Percentiles rank a stretch among this genome's conserved stretches.
These are phyloP conservation scores for Thielaviopsis ethacetica DNA, from an alignment of 2,329 filamentous ascomycete genomes.

Conservation along the genomic window DNA sequence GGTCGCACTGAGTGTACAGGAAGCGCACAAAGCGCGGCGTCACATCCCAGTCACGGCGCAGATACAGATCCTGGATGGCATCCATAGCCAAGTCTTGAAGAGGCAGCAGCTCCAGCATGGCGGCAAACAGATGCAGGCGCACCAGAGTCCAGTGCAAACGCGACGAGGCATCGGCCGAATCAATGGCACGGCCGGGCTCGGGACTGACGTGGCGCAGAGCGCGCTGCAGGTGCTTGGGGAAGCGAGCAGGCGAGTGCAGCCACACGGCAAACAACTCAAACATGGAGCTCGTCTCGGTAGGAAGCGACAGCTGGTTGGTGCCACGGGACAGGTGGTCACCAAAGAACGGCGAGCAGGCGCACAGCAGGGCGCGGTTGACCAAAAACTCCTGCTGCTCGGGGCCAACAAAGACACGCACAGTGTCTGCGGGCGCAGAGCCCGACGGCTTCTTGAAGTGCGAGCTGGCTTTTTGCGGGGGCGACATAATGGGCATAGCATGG, in stretches of 20 bases:
- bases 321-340: slow-evolving; percentile 26
- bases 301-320: slow-evolving; percentile 24
- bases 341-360: slow-evolving; percentile 32
- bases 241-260: slow-evolving; percentile 21
- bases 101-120: slow-evolving; percentile 29
- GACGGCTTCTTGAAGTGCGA: not conserved
- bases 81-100: slow-evolving; percentile 43
- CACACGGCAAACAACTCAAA: slow-evolving; percentile 37
- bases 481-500: not conserved
- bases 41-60: slow-evolving; percentile 42
- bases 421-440: slow-evolving; percentile 10
- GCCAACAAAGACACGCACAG: slow-evolving; percentile 26
- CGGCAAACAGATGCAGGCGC: slow-evolving; percentile 40
- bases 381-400: slow-evolving; percentile 25
- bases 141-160: slow-evolving; percentile 40
- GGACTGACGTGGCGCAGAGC: slow-evolving; percentile 18
- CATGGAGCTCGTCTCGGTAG: slow-evolving; percentile 32
- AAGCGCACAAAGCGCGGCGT: slow-evolving; percentile 32
- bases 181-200: slow-evolving; percentile 13
- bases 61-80: slow-evolving; percentile 40
- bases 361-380: slow-evolving; percentile 29
- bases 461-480: not conserved
- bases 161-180: slow-evolving; percentile 17
- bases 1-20: slow-evolving; percentile 37
- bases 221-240: slow-evolving; percentile 27